Evolutionary conservation across 1,139 yeast genomes (phyloP), one percentile per base, ranked within the genome.

Genomic region (Sugiyamaella novakii): DNA sequence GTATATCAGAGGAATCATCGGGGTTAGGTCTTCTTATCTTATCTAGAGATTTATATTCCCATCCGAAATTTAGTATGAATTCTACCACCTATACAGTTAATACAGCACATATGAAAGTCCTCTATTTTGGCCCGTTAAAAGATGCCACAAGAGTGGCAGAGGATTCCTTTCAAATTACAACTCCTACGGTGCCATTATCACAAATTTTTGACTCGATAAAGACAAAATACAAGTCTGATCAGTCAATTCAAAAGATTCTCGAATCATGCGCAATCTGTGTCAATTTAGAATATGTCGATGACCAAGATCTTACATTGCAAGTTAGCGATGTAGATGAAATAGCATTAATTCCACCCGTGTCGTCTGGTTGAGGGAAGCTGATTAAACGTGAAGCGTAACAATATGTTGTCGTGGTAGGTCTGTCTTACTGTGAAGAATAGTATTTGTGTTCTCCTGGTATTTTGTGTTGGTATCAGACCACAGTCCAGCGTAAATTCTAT

Each of bases 321-420:
- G 46, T 68, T 19, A 35, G 21, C 3, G 49, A 55, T 5, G 52
- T 54, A 15, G 69, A 66, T 47, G 72, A 68, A 43, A 50, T 70
- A 4, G 70, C 68, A 5, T 53, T 70, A n/a, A 61, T 70, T 14
- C 73, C 74, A 7, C 73, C 74, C 1, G 73, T 70, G 2, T 67
- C 72, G 2, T 67, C 71, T 5, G 74, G 74, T 5, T 70, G 52
- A 37, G 8, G 37, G 10, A 7, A 12, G 17, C 6, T 3, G 15
- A 14, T n/a, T 31, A 2, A 15, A 30, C n/a, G 5, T 8, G 8
- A 15, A 15, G 10, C 5, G 5, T 24, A 24, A 24, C 27, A 6
- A 24, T 10, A n/a, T n/a, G n/a, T n/a, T n/a, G n/a, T n/a, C n/a
- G n/a, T n/a, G n/a, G n/a, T n/a, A n/a, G n/a, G n/a, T n/a, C n/a